Conservation (phyloP, 129 eudicot genomes). For the Flaveria ramosissima region DNA sequence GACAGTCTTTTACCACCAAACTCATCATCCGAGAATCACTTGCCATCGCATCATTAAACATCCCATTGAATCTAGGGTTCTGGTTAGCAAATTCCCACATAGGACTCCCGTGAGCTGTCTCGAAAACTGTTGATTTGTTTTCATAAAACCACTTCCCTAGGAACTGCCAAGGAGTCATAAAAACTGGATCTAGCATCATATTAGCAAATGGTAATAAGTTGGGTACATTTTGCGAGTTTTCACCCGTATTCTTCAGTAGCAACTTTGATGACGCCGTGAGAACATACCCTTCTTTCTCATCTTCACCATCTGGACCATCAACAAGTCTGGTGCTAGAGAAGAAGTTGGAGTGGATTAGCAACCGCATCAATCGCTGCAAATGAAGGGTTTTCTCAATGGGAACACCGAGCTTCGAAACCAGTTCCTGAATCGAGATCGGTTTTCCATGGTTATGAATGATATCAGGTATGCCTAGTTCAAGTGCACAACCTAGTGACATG, state of each 20-base stretch:
- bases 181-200: slow-evolving; percentile 9
- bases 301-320: background rate
- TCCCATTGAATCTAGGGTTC: slow-evolving; percentile 19
- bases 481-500: slow-evolving; percentile 44
- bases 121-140: slow-evolving; percentile 32
- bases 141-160: slow-evolving; percentile 31
- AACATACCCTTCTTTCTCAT: slow-evolving; percentile 25
- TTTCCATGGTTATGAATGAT: slow-evolving; percentile 36
- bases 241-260: slow-evolving; percentile 28
- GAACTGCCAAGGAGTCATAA: slow-evolving; percentile 27
- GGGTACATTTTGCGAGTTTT: slow-evolving; percentile 1
- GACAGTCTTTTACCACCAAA: no score
- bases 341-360: slow-evolving; percentile 37
- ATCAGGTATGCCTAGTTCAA: slow-evolving; percentile 49
- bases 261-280: slow-evolving; percentile 35
- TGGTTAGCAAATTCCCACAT: slow-evolving; percentile 32
- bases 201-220: slow-evolving; percentile 28
- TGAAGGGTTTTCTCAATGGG: slow-evolving; percentile 24
- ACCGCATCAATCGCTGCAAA: slow-evolving; percentile 40
- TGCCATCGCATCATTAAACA: slow-evolving; percentile 42
- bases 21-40: slow-evolving; percentile 35
- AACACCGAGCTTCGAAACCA: slow-evolving; percentile 23
- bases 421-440: slow-evolving; percentile 34
- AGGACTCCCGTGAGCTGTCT: slow-evolving; percentile 31
- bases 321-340: slow-evolving; percentile 20